Conservation (phyloP, 1,139 yeast genomes). For the Suhomyces atakaporum region DNA sequence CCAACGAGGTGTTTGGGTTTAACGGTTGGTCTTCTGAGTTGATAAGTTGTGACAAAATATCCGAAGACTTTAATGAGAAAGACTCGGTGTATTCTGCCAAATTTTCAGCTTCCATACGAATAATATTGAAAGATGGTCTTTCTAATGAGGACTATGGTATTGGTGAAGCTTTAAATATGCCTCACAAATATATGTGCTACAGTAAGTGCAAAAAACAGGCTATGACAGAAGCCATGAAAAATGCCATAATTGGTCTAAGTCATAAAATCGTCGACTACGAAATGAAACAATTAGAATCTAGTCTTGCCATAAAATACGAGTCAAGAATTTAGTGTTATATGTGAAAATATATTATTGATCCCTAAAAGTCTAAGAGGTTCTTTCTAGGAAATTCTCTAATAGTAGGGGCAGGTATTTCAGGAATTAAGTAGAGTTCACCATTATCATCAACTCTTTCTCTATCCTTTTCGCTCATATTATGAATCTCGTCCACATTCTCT, state of each 20-base stretch:
- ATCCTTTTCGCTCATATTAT: constrained; percentile 76
- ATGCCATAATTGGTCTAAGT: constrained; percentile 36
- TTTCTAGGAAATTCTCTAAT: constrained; percentile 61
- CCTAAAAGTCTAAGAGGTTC: constrained; percentile 54
- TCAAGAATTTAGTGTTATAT: neutral
- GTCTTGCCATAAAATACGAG: constrained; percentile 5
- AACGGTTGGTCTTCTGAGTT: constrained; percentile 67
- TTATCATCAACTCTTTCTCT: constrained; percentile 87
- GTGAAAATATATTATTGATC: too few species aligned
- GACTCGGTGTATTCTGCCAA: constrained; percentile 23
- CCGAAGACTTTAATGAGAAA: constrained; percentile 19
- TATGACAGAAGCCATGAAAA: constrained; percentile 49
- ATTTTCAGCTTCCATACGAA: constrained; percentile 32
- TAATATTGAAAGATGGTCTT: constrained; percentile 54
- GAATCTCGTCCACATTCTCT: constrained; percentile 70
- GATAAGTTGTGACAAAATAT: constrained; percentile 30
- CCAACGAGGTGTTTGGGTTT: constrained; percentile 66
- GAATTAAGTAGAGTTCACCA: constrained; percentile 76
- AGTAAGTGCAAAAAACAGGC: constrained; percentile 56
- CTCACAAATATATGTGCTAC: constrained; percentile 37
- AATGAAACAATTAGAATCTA: constrained; percentile 6
- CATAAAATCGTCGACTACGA: constrained; percentile 24
- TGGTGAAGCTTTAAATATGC: constrained; percentile 41
- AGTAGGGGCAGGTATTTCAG: constrained; percentile 68
- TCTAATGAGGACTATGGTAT: constrained; percentile 38